Evolutionary conservation across 805 yeast species (phyloP).

Genomic region (Teunomyces pallodes): DNA sequence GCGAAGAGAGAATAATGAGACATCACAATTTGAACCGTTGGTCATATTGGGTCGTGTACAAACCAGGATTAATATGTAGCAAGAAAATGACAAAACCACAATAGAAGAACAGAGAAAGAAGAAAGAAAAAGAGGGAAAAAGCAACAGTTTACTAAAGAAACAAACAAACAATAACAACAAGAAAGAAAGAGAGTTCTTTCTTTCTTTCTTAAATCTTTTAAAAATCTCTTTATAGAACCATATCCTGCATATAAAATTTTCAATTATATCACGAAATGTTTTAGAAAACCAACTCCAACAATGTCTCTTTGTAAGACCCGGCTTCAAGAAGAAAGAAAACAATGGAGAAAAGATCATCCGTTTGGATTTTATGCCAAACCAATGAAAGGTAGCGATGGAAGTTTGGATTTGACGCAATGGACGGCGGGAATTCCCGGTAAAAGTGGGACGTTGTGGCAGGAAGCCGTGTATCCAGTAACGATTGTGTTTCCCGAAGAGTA

Average conservation of each 20-base stretch:
- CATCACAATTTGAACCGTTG: neutral
- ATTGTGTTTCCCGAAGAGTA: constrained; percentile 85
- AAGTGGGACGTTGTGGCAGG: constrained; percentile 80
- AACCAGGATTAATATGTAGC: neutral
- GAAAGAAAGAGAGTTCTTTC: too few species aligned
- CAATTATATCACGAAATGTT: too few species aligned
- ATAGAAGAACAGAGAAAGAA: neutral
- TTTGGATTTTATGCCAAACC: constrained; percentile 97
- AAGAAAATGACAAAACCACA: neutral
- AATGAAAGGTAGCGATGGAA: constrained; percentile 71
- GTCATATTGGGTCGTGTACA: neutral
- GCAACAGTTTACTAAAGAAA: neutral
- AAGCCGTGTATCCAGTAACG: constrained; percentile 83
- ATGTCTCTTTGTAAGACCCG: constrained; percentile 71
- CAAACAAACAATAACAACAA: neutral
- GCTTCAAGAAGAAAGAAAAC: constrained; percentile 92
- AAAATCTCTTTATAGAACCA: neutral
- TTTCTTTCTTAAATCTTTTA: too few species aligned
- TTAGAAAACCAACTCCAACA: neutral
- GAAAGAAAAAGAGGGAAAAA: neutral
- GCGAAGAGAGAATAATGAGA: neutral
- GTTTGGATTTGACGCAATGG: constrained; percentile 84
- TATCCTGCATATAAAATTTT: neutral
- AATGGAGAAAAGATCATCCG: constrained; percentile 98
- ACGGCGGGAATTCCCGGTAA: constrained; percentile 96